Evolutionary conservation across 345 rosid species (phyloP).

Genomic region (Mercurialis annua): DNA sequence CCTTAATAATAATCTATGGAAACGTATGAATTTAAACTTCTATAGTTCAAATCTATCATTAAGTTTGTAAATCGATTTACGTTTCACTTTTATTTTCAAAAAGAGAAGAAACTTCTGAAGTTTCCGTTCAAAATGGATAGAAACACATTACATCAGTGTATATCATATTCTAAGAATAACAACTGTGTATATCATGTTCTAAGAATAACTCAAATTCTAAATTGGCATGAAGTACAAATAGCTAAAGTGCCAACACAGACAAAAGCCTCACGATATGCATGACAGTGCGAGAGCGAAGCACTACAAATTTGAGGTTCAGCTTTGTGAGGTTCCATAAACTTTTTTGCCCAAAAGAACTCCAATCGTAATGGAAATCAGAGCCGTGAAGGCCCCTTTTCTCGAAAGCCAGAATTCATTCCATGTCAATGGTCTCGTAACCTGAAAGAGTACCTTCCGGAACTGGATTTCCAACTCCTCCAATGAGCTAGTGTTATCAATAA

Average conservation of each 20-base stretch:
- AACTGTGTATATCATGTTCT: neutral
- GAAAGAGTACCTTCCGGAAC: conserved; percentile 46
- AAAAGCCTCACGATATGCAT: neutral
- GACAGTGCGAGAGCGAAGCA: neutral
- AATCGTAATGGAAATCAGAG: conserved; percentile 37
- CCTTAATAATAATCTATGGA: neutral
- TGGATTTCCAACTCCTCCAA: conserved; percentile 59
- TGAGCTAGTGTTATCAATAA: conserved; percentile 70
- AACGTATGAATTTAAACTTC: neutral
- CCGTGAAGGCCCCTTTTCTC: conserved; percentile 58
- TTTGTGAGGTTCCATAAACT: conserved; percentile 5
- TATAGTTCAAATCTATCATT: neutral
- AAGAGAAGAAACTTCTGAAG: neutral
- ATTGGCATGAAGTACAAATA: conserved; percentile 8
- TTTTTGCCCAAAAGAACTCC: conserved; percentile 44
- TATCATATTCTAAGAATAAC: neutral
- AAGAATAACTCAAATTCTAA: neutral
- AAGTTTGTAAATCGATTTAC: neutral
- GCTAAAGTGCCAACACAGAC: neutral
- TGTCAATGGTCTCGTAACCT: conserved; percentile 61
- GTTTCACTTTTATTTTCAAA: neutral
- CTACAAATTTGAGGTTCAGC: neutral
- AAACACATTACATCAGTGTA: neutral
- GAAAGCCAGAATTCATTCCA: conserved; percentile 75
- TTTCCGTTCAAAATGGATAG: neutral